Evolutionary conservation across 108 stramenopile species (phyloP).

Genomic region (Nannochloropsis gaditana): DNA sequence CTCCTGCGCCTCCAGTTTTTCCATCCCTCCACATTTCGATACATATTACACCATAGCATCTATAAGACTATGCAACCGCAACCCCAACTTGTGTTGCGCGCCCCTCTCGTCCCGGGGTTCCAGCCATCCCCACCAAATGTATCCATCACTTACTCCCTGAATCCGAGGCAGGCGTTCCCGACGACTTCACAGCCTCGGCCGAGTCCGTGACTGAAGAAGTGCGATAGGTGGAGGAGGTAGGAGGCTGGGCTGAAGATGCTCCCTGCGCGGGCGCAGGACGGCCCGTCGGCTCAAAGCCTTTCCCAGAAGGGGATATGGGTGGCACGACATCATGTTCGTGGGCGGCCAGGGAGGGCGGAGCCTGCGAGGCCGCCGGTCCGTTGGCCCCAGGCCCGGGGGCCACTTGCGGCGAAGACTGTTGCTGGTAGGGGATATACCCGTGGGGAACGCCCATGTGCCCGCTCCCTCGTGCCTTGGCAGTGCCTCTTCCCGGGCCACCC

Average conservation of each 20-base stretch:
- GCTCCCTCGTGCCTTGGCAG: not conserved
- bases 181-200: too few relatives aligned
- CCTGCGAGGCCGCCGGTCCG: not conserved
- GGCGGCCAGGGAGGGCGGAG: not conserved
- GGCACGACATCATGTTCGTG: not conserved
- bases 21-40: not conserved
- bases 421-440: not conserved
- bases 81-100: too few relatives aligned
- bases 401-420: not conserved
- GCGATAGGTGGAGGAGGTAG: not conserved
- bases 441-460: not conserved
- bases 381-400: not conserved
- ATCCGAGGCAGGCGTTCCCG: too few relatives aligned
- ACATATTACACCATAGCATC: too few relatives aligned
- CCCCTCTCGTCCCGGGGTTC: too few relatives aligned
- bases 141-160: too few relatives aligned
- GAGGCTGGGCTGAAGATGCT: not conserved
- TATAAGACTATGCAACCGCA: too few relatives aligned
- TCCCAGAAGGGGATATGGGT: not conserved
- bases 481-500: not conserved
- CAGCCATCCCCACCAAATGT: too few relatives aligned
- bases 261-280: not conserved
- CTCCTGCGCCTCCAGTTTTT: too few relatives aligned
- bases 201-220: too few relatives aligned
- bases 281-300: not conserved